Evolutionary conservation across 2,329 filamentous ascomycete genomes (phyloP).

Genomic region (Penicillium verrucosum): DNA sequence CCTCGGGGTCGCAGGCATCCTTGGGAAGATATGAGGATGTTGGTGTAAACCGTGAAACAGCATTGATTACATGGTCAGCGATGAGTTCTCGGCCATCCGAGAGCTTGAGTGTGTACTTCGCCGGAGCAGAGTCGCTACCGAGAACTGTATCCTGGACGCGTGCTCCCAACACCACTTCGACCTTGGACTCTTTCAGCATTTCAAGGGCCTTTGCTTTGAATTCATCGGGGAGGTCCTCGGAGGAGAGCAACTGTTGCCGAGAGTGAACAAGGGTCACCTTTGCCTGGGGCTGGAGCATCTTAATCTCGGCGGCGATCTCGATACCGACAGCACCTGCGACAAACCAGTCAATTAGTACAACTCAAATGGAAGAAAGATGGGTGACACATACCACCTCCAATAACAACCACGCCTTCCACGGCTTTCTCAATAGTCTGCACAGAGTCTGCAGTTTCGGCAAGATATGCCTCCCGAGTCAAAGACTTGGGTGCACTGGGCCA

Average conservation of each 20-base stretch:
- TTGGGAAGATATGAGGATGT: slow-evolving; percentile 60
- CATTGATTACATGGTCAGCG: slow-evolving; percentile 65
- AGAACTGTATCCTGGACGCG: slow-evolving; percentile 3
- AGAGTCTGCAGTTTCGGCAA: slow-evolving; percentile 31
- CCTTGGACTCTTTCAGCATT: slow-evolving; percentile 58
- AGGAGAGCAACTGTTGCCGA: slow-evolving; percentile 63
- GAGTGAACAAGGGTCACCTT: slow-evolving; percentile 71
- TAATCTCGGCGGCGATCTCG: slow-evolving; percentile 74
- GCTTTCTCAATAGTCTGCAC: slow-evolving; percentile 2
- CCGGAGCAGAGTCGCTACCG: not conserved
- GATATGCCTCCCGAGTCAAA: slow-evolving; percentile 58
- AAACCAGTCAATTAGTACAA: slow-evolving; percentile 47
- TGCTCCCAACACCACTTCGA: slow-evolving; percentile 32
- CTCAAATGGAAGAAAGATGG: not conserved
- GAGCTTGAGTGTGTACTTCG: slow-evolving; percentile 50
- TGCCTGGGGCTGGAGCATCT: slow-evolving; percentile 57
- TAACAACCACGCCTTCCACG: slow-evolving; percentile 48
- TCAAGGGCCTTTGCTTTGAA: slow-evolving; percentile 61
- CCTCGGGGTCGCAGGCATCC: slow-evolving; percentile 56
- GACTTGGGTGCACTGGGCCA: slow-evolving; percentile 71
- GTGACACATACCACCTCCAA: slow-evolving; percentile 44
- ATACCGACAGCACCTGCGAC: slow-evolving; percentile 66
- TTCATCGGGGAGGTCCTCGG: slow-evolving; percentile 65
- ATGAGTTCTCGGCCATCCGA: slow-evolving; percentile 56
- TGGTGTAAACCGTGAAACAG: slow-evolving; percentile 60